Percentiles rank a stretch among this genome's conserved stretches.
phyloP scores from a whole-genome alignment of 148 eudicot genomes.

The Chenopodium quinoa region DNA sequence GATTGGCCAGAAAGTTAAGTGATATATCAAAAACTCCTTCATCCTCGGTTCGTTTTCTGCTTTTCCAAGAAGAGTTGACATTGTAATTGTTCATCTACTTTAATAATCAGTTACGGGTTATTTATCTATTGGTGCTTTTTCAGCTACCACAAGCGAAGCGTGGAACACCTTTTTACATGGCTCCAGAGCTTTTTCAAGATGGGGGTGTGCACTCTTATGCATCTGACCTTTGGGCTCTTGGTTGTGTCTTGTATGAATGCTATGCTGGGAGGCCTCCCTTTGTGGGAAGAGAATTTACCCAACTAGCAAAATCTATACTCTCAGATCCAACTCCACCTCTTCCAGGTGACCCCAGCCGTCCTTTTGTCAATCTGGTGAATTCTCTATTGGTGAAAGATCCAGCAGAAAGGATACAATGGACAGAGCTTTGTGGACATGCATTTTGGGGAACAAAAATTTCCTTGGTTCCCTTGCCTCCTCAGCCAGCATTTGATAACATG shows the following conservation, averaged over 20 bases:
- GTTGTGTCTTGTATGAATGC: slow-evolving; percentile 94
- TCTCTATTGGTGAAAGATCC: slow-evolving; percentile 93
- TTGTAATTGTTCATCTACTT: background rate
- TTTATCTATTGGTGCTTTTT: slow-evolving; percentile 25
- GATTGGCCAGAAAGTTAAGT: slow-evolving; percentile 80
- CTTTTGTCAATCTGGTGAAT: slow-evolving; percentile 80
- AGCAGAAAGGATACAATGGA: slow-evolving; percentile 90
- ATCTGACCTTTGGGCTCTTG: slow-evolving; percentile 98
- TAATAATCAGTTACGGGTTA: slow-evolving; percentile 1
- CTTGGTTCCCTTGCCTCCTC: slow-evolving; percentile 62
- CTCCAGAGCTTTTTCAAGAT: slow-evolving; percentile 97
- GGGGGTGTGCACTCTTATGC: slow-evolving; percentile 97
- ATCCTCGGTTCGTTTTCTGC: slow-evolving; percentile 49
- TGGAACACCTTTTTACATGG: slow-evolving; percentile 98
- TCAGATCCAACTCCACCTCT: slow-evolving; percentile 87
- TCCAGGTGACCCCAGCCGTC: slow-evolving; percentile 73
- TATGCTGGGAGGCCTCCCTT: slow-evolving; percentile 91
- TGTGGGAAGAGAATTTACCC: slow-evolving; percentile 78
- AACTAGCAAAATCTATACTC: slow-evolving; percentile 79
- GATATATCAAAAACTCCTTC: slow-evolving; percentile 77
- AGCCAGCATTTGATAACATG: slow-evolving; percentile 79
- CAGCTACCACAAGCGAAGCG: slow-evolving; percentile 96
- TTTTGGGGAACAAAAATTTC: slow-evolving; percentile 69
- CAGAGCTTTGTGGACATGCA: slow-evolving; percentile 80
- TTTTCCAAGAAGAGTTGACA: slow-evolving; percentile 3